A percentile compares a stretch with the other conserved stretches of the same genome.
Conservation (phyloP, 2,329 filamentous ascomycete genomes). For the Penicillium sp. region DNA sequence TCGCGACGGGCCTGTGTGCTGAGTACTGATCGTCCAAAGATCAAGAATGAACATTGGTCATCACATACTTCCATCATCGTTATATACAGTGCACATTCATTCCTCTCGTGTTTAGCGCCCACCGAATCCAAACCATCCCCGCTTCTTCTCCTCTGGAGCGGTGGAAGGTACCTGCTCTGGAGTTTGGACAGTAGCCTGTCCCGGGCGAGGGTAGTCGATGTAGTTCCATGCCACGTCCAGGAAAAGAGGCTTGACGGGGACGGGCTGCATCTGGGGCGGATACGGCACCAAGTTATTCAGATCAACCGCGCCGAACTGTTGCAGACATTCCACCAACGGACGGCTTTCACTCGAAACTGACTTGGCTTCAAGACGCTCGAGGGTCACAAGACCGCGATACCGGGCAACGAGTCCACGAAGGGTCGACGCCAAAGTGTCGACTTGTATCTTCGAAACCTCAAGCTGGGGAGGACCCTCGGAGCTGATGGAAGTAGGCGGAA, state of each 20-base stretch:
- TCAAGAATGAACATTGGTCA: background rate
- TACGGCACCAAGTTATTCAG: constrained; percentile 77
- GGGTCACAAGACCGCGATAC: constrained; percentile 77
- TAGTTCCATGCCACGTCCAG: constrained; percentile 98
- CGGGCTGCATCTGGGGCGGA: constrained; percentile 72
- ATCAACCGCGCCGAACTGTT: constrained; percentile 69
- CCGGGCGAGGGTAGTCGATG: constrained; percentile 71
- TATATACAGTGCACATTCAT: background rate
- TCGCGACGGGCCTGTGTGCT: no score
- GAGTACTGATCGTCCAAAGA: no score
- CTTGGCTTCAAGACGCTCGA: constrained; percentile 58
- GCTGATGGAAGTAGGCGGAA: constrained; percentile 40
- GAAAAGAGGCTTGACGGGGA: constrained; percentile 93
- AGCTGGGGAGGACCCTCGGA: constrained; percentile 57
- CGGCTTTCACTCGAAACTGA: constrained; percentile 32
- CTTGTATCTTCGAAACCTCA: constrained; percentile 56
- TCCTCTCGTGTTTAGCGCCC: constrained; percentile 29
- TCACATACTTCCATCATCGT: background rate
- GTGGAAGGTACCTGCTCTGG: constrained; percentile 10
- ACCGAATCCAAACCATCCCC: constrained; percentile 71
- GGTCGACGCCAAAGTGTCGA: constrained; percentile 54
- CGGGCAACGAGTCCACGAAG: constrained; percentile 69
- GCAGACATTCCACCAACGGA: constrained; percentile 68
- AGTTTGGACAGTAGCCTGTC: constrained; percentile 16
- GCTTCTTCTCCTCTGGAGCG: constrained; percentile 44